These are phyloP conservation scores for Neonectria magnoliae DNA, from an alignment of 2,329 filamentous ascomycete genomes.

Conservation along the genomic window DNA sequence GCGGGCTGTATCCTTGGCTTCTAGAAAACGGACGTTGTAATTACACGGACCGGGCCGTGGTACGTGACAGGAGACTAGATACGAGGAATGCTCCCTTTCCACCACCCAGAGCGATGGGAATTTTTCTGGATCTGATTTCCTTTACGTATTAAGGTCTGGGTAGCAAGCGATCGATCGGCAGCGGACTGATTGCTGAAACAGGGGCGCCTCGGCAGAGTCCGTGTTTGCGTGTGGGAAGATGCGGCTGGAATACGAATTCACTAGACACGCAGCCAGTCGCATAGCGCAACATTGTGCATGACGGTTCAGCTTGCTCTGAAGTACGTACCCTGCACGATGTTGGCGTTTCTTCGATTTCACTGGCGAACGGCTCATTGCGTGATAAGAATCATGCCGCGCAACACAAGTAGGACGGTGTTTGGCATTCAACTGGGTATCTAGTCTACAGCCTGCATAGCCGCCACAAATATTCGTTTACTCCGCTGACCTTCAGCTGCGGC, in stretches of 20 bases:
- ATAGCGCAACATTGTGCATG: not conserved
- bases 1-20: not conserved
- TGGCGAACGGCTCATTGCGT: not conserved
- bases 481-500: not conserved
- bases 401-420: not conserved
- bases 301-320: not conserved
- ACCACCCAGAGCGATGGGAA: not conserved
- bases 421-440: not conserved
- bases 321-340: not conserved
- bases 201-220: not conserved
- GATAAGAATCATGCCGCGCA: not conserved
- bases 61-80: not conserved
- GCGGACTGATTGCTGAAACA: not conserved
- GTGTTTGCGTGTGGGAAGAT: not conserved
- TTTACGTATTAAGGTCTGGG: not conserved
- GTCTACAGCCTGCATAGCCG: not conserved
- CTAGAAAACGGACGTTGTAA: not conserved
- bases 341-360: not conserved
- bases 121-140: not conserved
- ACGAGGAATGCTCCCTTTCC: not conserved
- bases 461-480: not conserved
- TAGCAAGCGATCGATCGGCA: not conserved
- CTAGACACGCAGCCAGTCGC: not conserved
- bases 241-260: not conserved
- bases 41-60: not conserved